Evolutionary conservation across 306 rosid genomes (phyloP), one percentile per base, ranked within the genome.

Genomic region (Calophaca sinica): DNA sequence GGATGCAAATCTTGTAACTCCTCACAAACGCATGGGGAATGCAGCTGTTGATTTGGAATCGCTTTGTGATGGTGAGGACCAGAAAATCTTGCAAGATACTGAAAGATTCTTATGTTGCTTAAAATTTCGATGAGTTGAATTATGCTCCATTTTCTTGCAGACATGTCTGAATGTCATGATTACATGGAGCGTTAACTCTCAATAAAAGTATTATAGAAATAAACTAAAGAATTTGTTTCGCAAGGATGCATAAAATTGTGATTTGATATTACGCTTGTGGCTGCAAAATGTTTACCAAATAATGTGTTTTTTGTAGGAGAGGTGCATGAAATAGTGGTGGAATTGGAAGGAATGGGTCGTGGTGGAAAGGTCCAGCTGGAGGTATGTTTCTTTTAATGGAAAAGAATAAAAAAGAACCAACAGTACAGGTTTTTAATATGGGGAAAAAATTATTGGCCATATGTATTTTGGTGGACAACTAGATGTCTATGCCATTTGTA

Each of bases 21-120:
- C 98, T 79, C 98, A 91, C 82, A 94, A 94, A 86, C 96, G 98
- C 70, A 91, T 94, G 98, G 98, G 98, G 41, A 91, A 94, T 79
- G 91, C 92, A 39, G 84, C 85, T 52, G 74, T 91, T 72, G 87
- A 81, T 79, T 82, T 94, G 59, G 87, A 90, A 81, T 72, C 81
- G 82, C 86, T 94, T 35, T 88, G 94, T 91, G 97, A 94, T 79
- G 98, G 98, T 94, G 83, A 79, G 85, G 54, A 65, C 64, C 41
- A 14, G 72, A 71, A 20, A 53, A 79, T 68, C 70, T 80, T 74
- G 62, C 38, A 61, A 51, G 62, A 32, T 73, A 63, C 12, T 58
- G 62, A 64, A 45, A 54, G 58, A 60, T 69, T 80, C 54, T 20
- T 61, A 33, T 81, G 61, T 31, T 86, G 20, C 72, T 20, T 54